These are phyloP conservation scores for Candida frijolesensis DNA, from an alignment of 1,139 yeast species.

Conservation along the genomic window DNA sequence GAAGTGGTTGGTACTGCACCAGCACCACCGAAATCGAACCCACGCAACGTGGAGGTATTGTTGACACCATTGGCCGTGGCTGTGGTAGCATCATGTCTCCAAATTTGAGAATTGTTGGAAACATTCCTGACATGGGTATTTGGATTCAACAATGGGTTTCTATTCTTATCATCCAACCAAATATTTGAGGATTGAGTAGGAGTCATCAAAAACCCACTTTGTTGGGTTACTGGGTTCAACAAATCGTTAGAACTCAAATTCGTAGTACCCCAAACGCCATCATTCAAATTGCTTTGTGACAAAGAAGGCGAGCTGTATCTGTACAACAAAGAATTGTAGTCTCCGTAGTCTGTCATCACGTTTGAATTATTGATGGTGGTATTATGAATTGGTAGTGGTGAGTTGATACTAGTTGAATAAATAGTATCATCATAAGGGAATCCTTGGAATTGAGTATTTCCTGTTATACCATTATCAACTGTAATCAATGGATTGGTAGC, in stretches of 20 bases:
- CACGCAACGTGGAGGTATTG: slow-evolving; percentile 16
- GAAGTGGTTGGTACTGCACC: slow-evolving; percentile 3
- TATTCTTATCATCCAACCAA: slow-evolving; percentile 16
- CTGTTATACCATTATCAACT: slow-evolving; percentile 5
- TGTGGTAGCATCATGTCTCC: slow-evolving; percentile 28
- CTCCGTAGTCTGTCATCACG: slow-evolving; percentile 13
- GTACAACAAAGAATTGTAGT: slow-evolving; percentile 17
- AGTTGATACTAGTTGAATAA: slow-evolving; percentile 17
- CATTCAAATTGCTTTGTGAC: slow-evolving; percentile 16
- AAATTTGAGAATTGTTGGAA: slow-evolving; percentile 30
- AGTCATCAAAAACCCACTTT: slow-evolving; percentile 15
- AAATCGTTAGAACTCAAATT: slow-evolving; percentile 6
- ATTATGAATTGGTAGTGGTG: slow-evolving; percentile 13
- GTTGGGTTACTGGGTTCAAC: slow-evolving; percentile 2
- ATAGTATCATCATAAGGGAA: slow-evolving; percentile 27
- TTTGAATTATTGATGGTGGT: slow-evolving; percentile 1
- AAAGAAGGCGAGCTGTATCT: slow-evolving; percentile 21
- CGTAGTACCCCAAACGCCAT: slow-evolving; percentile 14
- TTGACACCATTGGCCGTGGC: slow-evolving; percentile 4
- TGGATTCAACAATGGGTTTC: slow-evolving; percentile 1
- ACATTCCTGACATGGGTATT: slow-evolving; percentile 24
- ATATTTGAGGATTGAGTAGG: slow-evolving; percentile 16
- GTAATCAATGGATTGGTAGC: slow-evolving; percentile 1
- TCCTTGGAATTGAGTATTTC: slow-evolving; percentile 14
- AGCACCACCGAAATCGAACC: slow-evolving; percentile 18